phyloP scores from a whole-genome alignment of 441 rosid genomes.

The Syzygium syzygioides region DNA sequence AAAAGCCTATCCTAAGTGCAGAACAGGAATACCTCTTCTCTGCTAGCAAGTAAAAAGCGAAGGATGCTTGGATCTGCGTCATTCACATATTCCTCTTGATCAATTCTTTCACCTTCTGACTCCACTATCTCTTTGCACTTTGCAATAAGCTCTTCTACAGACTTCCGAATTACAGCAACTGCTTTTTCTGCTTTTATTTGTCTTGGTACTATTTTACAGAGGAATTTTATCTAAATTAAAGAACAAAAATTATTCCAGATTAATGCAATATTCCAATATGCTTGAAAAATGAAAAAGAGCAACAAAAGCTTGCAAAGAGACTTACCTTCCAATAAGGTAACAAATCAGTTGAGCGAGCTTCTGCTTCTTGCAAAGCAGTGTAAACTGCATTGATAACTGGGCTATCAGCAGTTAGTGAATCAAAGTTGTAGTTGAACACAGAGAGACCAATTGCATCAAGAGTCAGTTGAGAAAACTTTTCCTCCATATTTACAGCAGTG shows the following conservation, averaged over 20 bases:
- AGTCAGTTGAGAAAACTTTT: constrained; percentile 74
- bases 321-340: constrained; percentile 93
- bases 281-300: background rate
- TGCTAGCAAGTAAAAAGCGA: constrained; percentile 89
- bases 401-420: constrained; percentile 71
- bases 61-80: constrained; percentile 88
- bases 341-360: constrained; percentile 84
- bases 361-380: constrained; percentile 89
- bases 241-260: background rate
- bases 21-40: constrained; percentile 57
- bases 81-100: constrained; percentile 88
- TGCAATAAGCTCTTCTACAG: constrained; percentile 77
- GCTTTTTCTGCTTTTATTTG: constrained; percentile 91
- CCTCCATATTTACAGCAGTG: constrained; percentile 86
- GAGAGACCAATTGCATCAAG: constrained; percentile 88
- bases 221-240: constrained; percentile 39
- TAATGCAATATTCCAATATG: background rate
- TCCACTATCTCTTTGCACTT: constrained; percentile 90
- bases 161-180: constrained; percentile 54
- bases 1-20: background rate
- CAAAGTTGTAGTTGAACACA: constrained; percentile 76
- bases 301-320: constrained; percentile 4
- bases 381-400: constrained; percentile 92
- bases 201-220: constrained; percentile 84
- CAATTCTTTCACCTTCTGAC: constrained; percentile 78